phyloP scores from a whole-genome alignment of 2,329 filamentous ascomycete species.

The Paecilomyces dactylethromorphus region DNA sequence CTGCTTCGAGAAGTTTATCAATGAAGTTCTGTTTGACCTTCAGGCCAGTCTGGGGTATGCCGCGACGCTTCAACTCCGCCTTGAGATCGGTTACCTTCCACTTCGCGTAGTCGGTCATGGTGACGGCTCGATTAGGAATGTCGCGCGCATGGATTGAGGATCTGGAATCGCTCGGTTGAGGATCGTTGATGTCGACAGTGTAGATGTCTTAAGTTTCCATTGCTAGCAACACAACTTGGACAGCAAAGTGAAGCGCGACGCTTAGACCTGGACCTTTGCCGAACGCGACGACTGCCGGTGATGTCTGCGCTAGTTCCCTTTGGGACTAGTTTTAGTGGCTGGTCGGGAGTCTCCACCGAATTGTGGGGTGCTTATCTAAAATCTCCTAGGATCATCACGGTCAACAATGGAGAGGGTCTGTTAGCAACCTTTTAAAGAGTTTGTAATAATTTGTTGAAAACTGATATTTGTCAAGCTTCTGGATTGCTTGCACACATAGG shows the following conservation, averaged over 20 bases:
- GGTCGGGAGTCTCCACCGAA: not conserved
- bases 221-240: not conserved
- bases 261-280: not conserved
- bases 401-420: too few species aligned
- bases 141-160: not conserved
- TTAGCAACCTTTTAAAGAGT: too few species aligned
- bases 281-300: not conserved
- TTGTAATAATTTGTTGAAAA: too few species aligned
- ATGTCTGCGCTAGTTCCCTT: not conserved
- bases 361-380: not conserved
- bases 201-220: not conserved
- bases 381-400: too few species aligned
- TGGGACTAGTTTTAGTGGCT: not conserved
- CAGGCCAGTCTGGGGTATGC: conserved; percentile 62
- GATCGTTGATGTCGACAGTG: not conserved
- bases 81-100: conserved; percentile 71
- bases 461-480: too few species aligned
- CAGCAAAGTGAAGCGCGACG: not conserved
- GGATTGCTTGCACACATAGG: too few species aligned
- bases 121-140: conserved; percentile 3
- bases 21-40: conserved; percentile 62
- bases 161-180: not conserved
- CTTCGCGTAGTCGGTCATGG: conserved; percentile 49
- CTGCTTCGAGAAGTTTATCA: conserved; percentile 51
- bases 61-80: conserved; percentile 65